Base-by-base conservation (phyloP, 192 early-diverging fungal species). In the Coemansia sp. region DNA sequence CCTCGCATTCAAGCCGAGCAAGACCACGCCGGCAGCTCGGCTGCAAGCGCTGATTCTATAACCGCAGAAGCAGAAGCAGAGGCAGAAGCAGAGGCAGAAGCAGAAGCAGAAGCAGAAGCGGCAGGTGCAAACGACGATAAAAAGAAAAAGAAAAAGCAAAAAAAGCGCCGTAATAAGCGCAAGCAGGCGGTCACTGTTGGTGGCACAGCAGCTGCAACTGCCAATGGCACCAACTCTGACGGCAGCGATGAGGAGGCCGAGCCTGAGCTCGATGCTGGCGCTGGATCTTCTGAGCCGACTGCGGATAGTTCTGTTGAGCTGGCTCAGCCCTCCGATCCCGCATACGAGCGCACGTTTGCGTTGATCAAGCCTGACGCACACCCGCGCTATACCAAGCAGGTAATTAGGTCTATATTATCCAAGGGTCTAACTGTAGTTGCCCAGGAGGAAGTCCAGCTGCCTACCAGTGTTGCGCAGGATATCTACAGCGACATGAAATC, bases 351-450 rank as follows among this genome's bases (percentile, higher is more conserved):
- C 42, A 74, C 71, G 18, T 74, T 74, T 68, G 71, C 50, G 20
- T 61, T 74, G 14, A 63, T 74, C 48, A 74, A 74, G 57, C 71
- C 71, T 1, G 71, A 74, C 14, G 71, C 71, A 4, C 67, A 74
- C 35, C 71, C 71, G 15, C 71, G 65, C 3, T 55, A 68, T 37
- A 38, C 37, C 19, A 67, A 57, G 53, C 64, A 74, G 48, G 19
- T 74, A 12, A 18, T 68, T 36, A 68, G 50, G 46, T 60, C 62
- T 28, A 55, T 67, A 11, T 28, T 63, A n/a, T 64, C 65, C 19
- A 62, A 59, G 18, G 71, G 68, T 2, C 53, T 74, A 19, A 42
- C 59, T 11, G 56, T 74, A 19, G 57, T 74, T 42, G 64, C 60
- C 14, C 71, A 63, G 65, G 64, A 67, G 46, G 64, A 74, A 47